These are phyloP conservation scores for Myxozyma sirexii DNA, from an alignment of 805 yeast species.

Conservation along the genomic window DNA sequence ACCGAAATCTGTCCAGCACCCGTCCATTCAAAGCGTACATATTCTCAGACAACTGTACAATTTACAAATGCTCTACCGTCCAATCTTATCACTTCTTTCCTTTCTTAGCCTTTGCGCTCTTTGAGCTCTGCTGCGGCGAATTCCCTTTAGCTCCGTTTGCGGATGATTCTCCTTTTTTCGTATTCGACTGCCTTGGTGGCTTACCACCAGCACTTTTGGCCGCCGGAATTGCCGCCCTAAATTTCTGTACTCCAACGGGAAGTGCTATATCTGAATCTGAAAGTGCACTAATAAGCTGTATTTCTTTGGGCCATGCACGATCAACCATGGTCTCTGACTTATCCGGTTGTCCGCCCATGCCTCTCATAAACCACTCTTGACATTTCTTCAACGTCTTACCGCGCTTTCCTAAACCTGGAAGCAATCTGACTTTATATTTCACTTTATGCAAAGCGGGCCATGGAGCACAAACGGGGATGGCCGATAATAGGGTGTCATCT, in stretches of 20 bases:
- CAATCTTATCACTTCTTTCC: background rate
- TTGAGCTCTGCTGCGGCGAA: background rate
- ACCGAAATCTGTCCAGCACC: too few relatives aligned
- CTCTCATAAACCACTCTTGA: slow-evolving; percentile 56
- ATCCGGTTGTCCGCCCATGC: slow-evolving; percentile 48
- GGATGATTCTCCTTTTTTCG: slow-evolving; percentile 4
- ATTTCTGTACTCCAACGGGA: slow-evolving; percentile 68
- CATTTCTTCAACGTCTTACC: slow-evolving; percentile 82
- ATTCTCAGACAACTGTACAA: background rate
- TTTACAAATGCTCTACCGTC: background rate
- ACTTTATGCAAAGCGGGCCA: slow-evolving; percentile 77
- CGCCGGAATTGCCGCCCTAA: slow-evolving; percentile 40
- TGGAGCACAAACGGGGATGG: slow-evolving; percentile 89
- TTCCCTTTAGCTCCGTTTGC: background rate
- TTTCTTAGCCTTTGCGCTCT: background rate
- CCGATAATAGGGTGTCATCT: slow-evolving; percentile 60
- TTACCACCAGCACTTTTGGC: slow-evolving; percentile 12
- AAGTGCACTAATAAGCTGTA: slow-evolving; percentile 55
- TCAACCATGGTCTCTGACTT: slow-evolving; percentile 50
- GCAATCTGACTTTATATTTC: slow-evolving; percentile 80
- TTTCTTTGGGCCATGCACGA: slow-evolving; percentile 72
- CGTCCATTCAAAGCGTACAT: too few relatives aligned
- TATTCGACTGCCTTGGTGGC: background rate
- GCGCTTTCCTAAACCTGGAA: slow-evolving; percentile 77
- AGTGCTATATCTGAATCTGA: slow-evolving; percentile 71